phyloP scores from a whole-genome alignment of 768 basidiomycete genomes.

The Mrakia hoshinonis region DNA sequence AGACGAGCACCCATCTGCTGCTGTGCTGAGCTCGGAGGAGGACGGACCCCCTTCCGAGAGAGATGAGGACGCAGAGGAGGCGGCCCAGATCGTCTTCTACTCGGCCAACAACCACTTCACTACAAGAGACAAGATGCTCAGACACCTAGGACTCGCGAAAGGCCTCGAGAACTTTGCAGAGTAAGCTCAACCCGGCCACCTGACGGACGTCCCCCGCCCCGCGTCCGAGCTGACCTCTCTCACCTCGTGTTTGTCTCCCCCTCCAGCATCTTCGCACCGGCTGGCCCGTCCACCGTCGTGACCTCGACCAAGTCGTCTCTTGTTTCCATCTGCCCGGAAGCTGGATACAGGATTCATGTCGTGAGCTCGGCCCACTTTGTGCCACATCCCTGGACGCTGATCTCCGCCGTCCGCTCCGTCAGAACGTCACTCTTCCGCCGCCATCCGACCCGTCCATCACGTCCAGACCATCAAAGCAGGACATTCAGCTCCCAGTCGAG shows the following conservation, averaged over 20 bases:
- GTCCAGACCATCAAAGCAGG: not conserved
- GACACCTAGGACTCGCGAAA: constrained; percentile 27
- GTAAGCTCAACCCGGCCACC: not conserved
- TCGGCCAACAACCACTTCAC: constrained; percentile 13
- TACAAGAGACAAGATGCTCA: constrained; percentile 28
- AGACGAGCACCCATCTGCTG: not conserved
- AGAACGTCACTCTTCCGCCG: constrained; percentile 16
- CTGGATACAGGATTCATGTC: constrained; percentile 13
- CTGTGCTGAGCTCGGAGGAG: not conserved
- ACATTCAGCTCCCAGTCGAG: not conserved
- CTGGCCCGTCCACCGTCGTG: not conserved
- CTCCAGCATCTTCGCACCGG: constrained; percentile 14
- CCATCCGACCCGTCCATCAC: not conserved
- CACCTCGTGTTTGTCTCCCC: not conserved
- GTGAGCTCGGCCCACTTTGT: not conserved
- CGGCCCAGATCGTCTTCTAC: constrained; percentile 27
- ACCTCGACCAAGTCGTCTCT: constrained; percentile 20
- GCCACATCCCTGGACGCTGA: not conserved
- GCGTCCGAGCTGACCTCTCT: not conserved
- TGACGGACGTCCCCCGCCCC: not conserved
- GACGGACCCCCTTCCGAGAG: not conserved
- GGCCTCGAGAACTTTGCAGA: constrained; percentile 23
- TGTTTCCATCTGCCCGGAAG: constrained; percentile 16
- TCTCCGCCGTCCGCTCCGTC: not conserved
- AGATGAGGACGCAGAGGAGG: constrained; percentile 27